Conservation (phyloP, 331 rosid genomes). For the Malus hybrid region DNA sequence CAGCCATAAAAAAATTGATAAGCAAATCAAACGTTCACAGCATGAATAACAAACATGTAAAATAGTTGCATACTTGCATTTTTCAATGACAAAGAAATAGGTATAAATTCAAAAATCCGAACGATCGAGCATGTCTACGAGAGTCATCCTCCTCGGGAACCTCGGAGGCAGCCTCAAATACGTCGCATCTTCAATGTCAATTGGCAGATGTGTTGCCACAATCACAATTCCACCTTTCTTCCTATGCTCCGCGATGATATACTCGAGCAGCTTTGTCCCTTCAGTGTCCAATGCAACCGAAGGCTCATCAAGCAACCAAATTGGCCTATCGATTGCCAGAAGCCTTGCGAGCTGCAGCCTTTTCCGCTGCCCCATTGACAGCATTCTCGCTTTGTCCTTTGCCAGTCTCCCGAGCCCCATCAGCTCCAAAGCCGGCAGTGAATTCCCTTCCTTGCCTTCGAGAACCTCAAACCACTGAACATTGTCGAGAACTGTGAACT, state of each 20-base stretch:
- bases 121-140: conserved; percentile 73
- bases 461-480: conserved; percentile 73
- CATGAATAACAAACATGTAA: neutral
- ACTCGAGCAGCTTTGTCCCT: conserved; percentile 72
- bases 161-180: conserved; percentile 70
- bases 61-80: neutral
- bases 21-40: neutral
- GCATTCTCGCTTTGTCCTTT: conserved; percentile 61
- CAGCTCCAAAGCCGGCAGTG: conserved; percentile 61
- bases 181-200: conserved; percentile 65
- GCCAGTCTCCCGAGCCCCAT: conserved; percentile 79
- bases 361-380: conserved; percentile 83
- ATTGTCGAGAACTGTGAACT: conserved; percentile 45
- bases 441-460: conserved; percentile 61
- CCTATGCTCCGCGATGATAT: conserved; percentile 65
- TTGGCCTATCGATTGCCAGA: conserved; percentile 76
- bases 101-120: neutral
- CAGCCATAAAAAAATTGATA: no score
- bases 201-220: conserved; percentile 57
- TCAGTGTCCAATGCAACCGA: conserved; percentile 82
- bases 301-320: conserved; percentile 85
- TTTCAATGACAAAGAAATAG: neutral
- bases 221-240: conserved; percentile 75
- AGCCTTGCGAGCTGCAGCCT: conserved; percentile 77
- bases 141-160: conserved; percentile 70